These are phyloP conservation scores for Erythrobasidium yunnanense DNA, from an alignment of 768 basidiomycete species.

Conservation along the genomic window DNA sequence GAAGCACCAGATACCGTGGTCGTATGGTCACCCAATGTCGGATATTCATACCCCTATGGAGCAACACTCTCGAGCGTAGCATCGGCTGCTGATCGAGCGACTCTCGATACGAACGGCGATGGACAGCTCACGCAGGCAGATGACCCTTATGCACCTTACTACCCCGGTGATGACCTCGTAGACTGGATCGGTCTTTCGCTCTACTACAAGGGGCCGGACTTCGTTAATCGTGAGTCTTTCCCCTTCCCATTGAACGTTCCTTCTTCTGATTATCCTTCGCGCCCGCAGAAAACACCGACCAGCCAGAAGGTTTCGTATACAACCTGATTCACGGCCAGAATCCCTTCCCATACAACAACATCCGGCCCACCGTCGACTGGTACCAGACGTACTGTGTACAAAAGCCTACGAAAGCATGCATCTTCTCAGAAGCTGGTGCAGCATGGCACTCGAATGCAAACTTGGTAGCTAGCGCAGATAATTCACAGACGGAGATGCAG, in stretches of 20 bases:
- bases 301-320: constrained; percentile 23
- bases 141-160: constrained; percentile 37
- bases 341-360: constrained; percentile 14
- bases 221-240: too few species aligned
- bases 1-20: constrained; percentile 34
- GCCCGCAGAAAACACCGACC: constrained; percentile 22
- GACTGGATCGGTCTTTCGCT: constrained; percentile 39
- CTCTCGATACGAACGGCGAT: constrained; percentile 37
- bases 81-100: constrained; percentile 29
- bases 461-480: background rate
- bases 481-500: constrained; percentile 25
- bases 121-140: constrained; percentile 33
- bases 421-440: constrained; percentile 28
- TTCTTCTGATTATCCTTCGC: too few species aligned
- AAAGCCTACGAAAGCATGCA: constrained; percentile 31
- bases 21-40: constrained; percentile 38
- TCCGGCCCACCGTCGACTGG: constrained; percentile 27
- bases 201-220: constrained; percentile 34
- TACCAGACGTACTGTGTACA: constrained; percentile 31
- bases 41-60: constrained; percentile 33
- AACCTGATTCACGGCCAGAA: constrained; percentile 23
- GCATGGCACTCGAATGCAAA: constrained; percentile 25
- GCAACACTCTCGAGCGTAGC: constrained; percentile 6
- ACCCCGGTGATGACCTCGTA: constrained; percentile 37
- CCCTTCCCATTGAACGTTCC: too few species aligned